Conservation (phyloP, 176 grass and related monocot genomes). For the Carex scoparia region DNA sequence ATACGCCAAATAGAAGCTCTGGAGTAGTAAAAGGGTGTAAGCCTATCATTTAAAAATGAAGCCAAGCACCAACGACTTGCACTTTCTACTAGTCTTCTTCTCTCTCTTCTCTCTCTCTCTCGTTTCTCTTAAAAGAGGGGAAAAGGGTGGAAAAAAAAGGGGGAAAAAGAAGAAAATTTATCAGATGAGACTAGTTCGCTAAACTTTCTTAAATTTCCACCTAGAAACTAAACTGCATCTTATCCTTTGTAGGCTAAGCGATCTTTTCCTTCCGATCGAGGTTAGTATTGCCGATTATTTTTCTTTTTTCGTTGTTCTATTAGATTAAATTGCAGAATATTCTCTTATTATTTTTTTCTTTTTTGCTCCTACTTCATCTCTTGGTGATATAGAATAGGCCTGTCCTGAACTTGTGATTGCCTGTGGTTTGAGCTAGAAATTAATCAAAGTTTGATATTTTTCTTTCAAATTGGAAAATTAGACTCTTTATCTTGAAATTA, state of each 20-base stretch:
- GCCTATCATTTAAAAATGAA: constrained; percentile 24
- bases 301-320: background rate
- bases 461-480: background rate
- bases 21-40: background rate
- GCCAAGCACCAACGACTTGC: constrained; percentile 37
- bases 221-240: background rate
- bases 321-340: constrained; percentile 18
- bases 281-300: constrained; percentile 16
- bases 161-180: constrained; percentile 2
- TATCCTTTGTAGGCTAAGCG: background rate
- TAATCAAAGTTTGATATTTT: background rate
- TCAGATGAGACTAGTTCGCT: constrained; percentile 19
- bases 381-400: background rate
- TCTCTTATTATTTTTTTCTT: background rate
- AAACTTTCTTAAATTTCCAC: constrained; percentile 3
- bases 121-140: constrained; percentile 20
- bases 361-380: background rate
- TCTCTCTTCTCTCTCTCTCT: constrained; percentile 26
- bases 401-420: background rate
- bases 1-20: background rate
- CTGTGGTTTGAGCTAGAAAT: constrained; percentile 1
- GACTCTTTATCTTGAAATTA: background rate
- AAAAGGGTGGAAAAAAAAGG: background rate
- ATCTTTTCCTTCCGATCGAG: constrained; percentile 29
- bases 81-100: constrained; percentile 24